Evolutionary conservation across 495 filamentous ascomycete species (phyloP).

Genomic region (Usnea hakonensis): DNA sequence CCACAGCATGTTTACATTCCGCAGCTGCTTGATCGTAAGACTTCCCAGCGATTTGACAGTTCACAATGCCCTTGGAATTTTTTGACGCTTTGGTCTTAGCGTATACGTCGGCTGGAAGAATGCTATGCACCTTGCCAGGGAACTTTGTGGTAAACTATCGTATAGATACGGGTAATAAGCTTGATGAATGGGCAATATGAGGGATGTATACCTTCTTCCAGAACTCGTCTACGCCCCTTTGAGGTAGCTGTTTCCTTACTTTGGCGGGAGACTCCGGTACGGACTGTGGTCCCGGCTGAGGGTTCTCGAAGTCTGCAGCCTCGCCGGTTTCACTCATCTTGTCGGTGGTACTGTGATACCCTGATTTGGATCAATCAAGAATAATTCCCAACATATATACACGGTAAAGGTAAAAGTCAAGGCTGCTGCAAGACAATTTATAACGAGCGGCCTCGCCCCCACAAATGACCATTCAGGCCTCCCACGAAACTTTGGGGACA

Average conservation of each 20-base stretch:
- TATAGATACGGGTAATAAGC: background rate
- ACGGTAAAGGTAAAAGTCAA: background rate
- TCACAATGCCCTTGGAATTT: constrained; percentile 42
- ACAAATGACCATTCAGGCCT: background rate
- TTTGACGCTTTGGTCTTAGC: constrained; percentile 54
- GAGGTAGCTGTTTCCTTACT: constrained; percentile 52
- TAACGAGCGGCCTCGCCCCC: background rate
- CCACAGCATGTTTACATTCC: constrained; percentile 65
- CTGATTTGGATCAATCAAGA: too few relatives aligned
- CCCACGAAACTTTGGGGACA: background rate
- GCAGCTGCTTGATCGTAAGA: constrained; percentile 67
- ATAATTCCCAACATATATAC: background rate
- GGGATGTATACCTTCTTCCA: constrained; percentile 67
- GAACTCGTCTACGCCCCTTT: constrained; percentile 66
- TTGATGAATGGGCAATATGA: constrained; percentile 44
- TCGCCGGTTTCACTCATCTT: constrained; percentile 5
- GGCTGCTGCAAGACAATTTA: background rate
- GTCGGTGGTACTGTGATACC: too few relatives aligned
- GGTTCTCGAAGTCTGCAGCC: background rate
- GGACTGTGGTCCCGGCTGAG: background rate
- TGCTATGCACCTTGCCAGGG: constrained; percentile 54
- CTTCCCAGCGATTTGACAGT: constrained; percentile 48
- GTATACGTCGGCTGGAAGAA: constrained; percentile 68
- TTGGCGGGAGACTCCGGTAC: constrained; percentile 28
- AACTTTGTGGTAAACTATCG: constrained; percentile 22